Evolutionary conservation across 352 stramenopile species (phyloP), one percentile per base, ranked within the genome.

Genomic region (Plasmopara viticola): DNA sequence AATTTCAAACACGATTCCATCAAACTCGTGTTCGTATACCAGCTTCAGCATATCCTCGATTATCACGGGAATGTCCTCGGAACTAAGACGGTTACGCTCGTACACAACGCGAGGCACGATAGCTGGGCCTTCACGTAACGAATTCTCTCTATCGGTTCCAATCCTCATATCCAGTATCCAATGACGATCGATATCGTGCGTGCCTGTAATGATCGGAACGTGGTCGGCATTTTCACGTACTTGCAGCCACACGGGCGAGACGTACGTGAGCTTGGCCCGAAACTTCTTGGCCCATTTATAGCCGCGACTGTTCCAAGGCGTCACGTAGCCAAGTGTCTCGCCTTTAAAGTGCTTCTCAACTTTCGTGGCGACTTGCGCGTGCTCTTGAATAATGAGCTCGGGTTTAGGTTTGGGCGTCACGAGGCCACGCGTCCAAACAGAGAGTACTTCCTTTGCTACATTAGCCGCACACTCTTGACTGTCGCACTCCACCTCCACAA

Each of bases 231-330:
- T 68, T 48, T 86, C 77, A 29, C 74, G 73, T 17, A 92, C 60
- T 47, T 92, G 82, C n/a, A 89, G 67, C 82, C 82, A 92, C 62
- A 90, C 79, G 37, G 82, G 82, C 52, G 80, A 67, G 34, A 92
- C 74, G 53, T 87, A 90, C 29, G 72, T 77, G 53, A 92, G 83
- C 56, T 89, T 90, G 38, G n/a, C n/a, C 9, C 75, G 71, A 46
- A 88, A 92, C 20, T 58, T 41, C 53, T 78, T 85, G 53, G 79
- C 77, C 40, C 72, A 71, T 49, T 88, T 70, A 57, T 90, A 92
- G n/a, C 82, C 82, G 13, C 71, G 73, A 18, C 48, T 76, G 67
- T 92, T 90, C 79, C 82, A 92, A 10, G 82, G 82, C 4, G 82
- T 92, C 52, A 92, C 79, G 53, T 89, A 92, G 15, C 75, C 79